Percentiles rank a stretch among this genome's conserved stretches.
Conservation (phyloP, 345 rosid genomes). For the Firmiana major region DNA sequence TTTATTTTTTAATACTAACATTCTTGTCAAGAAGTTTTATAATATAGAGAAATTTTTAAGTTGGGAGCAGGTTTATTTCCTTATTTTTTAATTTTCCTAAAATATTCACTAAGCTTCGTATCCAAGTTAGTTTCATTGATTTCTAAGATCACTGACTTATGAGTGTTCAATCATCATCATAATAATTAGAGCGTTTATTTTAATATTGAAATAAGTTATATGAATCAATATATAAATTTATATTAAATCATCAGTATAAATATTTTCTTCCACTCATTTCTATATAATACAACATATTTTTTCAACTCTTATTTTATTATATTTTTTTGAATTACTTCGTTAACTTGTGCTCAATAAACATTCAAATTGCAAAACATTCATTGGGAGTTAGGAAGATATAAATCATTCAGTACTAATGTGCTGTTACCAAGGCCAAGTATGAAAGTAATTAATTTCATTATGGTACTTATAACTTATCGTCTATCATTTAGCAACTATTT, state of each 20-base stretch:
- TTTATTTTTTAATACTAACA: not conserved
- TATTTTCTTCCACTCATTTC: too few species aligned
- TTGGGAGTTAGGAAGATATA: not conserved
- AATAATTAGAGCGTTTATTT: too few species aligned
- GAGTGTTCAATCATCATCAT: not conserved
- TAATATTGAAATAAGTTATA: too few species aligned
- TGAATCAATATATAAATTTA: too few species aligned
- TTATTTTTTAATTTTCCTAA: not conserved
- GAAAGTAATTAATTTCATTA: not conserved
- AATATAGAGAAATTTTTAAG: not conserved
- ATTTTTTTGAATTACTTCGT: too few species aligned
- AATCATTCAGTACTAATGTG: not conserved
- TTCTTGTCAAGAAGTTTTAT: not conserved
- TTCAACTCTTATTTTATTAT: too few species aligned
- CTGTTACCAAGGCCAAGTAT: not conserved
- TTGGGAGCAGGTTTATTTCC: not conserved
- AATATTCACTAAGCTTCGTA: not conserved
- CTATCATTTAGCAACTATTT: not conserved
- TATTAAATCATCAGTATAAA: too few species aligned
- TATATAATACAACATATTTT: too few species aligned
- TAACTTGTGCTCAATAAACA: too few species aligned
- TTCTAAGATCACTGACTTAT: not conserved
- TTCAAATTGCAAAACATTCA: not conserved
- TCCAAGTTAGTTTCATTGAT: not conserved
- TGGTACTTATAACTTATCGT: not conserved